Percentiles rank a stretch among this genome's conserved stretches.
phyloP scores from a whole-genome alignment of 352 stramenopile genomes.

The Globisporangium takayamanum region DNA sequence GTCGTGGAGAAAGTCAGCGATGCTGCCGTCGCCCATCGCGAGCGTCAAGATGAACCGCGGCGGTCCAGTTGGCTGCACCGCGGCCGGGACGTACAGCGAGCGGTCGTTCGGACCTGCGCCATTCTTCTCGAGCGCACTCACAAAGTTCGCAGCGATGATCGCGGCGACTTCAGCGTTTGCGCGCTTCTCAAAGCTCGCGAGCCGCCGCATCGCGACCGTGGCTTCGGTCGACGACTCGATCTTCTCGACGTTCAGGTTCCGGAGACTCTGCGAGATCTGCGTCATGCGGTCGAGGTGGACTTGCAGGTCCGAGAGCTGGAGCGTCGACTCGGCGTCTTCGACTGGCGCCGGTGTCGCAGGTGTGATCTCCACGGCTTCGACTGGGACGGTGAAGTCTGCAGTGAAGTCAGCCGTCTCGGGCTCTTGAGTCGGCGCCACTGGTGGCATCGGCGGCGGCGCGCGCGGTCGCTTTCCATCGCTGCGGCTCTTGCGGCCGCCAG shows the following conservation, averaged over 20 bases:
- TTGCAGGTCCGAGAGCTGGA: slow-evolving; percentile 61
- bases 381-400: slow-evolving; percentile 13
- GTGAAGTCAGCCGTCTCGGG: slow-evolving; percentile 17
- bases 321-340: slow-evolving; percentile 10
- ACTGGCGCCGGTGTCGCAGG: neutral
- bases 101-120: slow-evolving; percentile 5
- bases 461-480: slow-evolving; percentile 7
- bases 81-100: slow-evolving; percentile 7
- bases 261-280: slow-evolving; percentile 54
- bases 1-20: slow-evolving; percentile 58
- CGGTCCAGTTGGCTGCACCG: slow-evolving; percentile 8
- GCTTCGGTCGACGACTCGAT: slow-evolving; percentile 44
- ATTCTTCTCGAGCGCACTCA: slow-evolving; percentile 34
- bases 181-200: slow-evolving; percentile 47
- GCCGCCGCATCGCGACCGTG: slow-evolving; percentile 35
- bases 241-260: slow-evolving; percentile 30
- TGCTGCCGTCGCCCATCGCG: slow-evolving; percentile 59
- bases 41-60: slow-evolving; percentile 49
- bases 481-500: slow-evolving; percentile 28
- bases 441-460: slow-evolving; percentile 5
- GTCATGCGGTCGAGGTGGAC: slow-evolving; percentile 74
- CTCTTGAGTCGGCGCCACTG: slow-evolving; percentile 14
- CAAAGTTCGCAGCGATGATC: slow-evolving; percentile 50
- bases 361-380: slow-evolving; percentile 3
- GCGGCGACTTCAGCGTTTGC: slow-evolving; percentile 44